Conservation (phyloP, 179 eudicot genomes). For the Vitellaria paradoxa region DNA sequence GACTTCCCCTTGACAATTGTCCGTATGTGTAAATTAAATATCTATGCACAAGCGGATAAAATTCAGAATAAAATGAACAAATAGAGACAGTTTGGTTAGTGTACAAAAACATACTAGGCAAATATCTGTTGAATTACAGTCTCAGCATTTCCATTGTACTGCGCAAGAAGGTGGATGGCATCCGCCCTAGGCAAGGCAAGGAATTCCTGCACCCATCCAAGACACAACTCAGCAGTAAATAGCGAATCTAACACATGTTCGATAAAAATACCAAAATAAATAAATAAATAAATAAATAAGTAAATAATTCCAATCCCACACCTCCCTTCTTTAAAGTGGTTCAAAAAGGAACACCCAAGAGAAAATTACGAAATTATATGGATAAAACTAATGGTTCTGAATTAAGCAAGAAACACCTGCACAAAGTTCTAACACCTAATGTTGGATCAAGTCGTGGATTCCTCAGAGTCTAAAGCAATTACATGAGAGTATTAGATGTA, state of each 20-base stretch:
- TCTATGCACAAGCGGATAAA: constrained; percentile 8
- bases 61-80: constrained; percentile 17
- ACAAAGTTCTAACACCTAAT: too few relatives aligned
- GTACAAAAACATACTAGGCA: constrained; percentile 31
- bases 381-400: too few relatives aligned
- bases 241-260: neutral
- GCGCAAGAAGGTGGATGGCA: constrained; percentile 83
- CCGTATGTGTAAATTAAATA: neutral
- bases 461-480: too few relatives aligned
- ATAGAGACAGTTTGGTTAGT: neutral
- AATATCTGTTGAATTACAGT: constrained; percentile 81
- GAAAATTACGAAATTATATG: too few relatives aligned
- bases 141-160: constrained; percentile 86
- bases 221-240: neutral
- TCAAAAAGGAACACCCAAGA: too few relatives aligned
- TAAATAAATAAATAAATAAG: neutral
- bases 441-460: too few relatives aligned
- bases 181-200: constrained; percentile 90
- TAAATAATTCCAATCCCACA: neutral
- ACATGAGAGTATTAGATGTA: too few relatives aligned
- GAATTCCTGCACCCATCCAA: constrained; percentile 67
- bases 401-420: too few relatives aligned
- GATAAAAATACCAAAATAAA: neutral
- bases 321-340: neutral
- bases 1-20: neutral